Evolutionary conservation across 495 filamentous ascomycete species (phyloP).

Genomic region (Xylaria nigripes): DNA sequence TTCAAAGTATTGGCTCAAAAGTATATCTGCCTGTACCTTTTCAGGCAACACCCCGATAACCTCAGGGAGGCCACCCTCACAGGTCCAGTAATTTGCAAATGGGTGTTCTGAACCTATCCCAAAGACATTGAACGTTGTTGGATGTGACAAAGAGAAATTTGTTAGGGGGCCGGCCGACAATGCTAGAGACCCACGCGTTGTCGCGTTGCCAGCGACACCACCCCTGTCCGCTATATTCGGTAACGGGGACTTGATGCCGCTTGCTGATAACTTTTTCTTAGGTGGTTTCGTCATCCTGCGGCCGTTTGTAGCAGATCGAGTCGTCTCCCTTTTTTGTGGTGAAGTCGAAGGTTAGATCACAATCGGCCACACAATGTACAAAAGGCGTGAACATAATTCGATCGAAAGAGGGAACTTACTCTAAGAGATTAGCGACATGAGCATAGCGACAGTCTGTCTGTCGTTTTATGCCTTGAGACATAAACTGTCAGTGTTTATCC

Average conservation of each 20-base stretch:
- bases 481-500: constrained; percentile 1
- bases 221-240: constrained; percentile 42
- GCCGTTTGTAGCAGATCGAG: constrained; percentile 39
- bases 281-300: constrained; percentile 52
- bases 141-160: constrained; percentile 56
- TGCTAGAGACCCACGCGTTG: constrained; percentile 34
- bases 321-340: constrained; percentile 37
- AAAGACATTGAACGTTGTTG: constrained; percentile 58
- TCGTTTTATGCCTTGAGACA: constrained; percentile 49
- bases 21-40: constrained; percentile 62
- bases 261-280: constrained; percentile 35
- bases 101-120: constrained; percentile 58
- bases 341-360: not conserved
- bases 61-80: constrained; percentile 59
- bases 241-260: constrained; percentile 27
- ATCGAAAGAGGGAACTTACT: constrained; percentile 38
- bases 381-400: not conserved
- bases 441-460: constrained; percentile 62
- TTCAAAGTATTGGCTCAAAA: constrained; percentile 62
- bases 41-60: constrained; percentile 61
- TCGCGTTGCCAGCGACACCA: constrained; percentile 27
- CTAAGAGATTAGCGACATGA: constrained; percentile 57
- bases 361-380: constrained; percentile 3
- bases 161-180: constrained; percentile 54
- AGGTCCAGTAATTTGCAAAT: constrained; percentile 73